phyloP scores from a whole-genome alignment of 164 flowering plant species.

The Liriodendron chinense region DNA sequence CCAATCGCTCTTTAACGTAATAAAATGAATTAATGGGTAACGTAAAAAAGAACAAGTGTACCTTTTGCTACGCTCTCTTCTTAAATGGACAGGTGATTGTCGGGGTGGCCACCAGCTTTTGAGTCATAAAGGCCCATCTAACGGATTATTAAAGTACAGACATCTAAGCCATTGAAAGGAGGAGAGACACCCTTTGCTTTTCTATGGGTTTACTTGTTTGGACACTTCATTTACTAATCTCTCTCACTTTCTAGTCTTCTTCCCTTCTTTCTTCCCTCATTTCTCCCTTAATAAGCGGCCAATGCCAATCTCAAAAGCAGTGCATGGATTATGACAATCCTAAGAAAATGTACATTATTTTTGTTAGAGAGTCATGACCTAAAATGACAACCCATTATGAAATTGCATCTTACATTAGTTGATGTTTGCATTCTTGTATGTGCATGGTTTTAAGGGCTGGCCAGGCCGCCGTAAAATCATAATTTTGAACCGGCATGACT shows the following conservation, averaged over 20 bases:
- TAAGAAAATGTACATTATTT: background rate
- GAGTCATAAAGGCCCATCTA: slow-evolving; percentile 7
- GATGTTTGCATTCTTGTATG: too few relatives aligned
- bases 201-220: slow-evolving; percentile 4
- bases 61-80: background rate
- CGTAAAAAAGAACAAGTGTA: background rate
- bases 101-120: background rate
- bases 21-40: too few relatives aligned
- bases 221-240: background rate
- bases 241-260: background rate
- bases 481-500: too few relatives aligned
- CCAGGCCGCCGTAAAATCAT: too few relatives aligned
- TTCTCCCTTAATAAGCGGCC: slow-evolving; percentile 5
- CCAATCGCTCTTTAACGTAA: too few relatives aligned
- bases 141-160: background rate
- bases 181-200: slow-evolving; percentile 15
- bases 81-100: background rate
- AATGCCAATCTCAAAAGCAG: slow-evolving; percentile 6
- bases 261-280: background rate
- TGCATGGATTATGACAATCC: slow-evolving; percentile 2
- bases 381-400: too few relatives aligned
- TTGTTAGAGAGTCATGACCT: too few relatives aligned
- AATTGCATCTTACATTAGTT: too few relatives aligned
- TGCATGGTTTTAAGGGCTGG: too few relatives aligned
- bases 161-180: slow-evolving; percentile 7